Base-by-base conservation (phyloP, 495 filamentous ascomycete species). In the Friedmanniomyces simplex region DNA sequence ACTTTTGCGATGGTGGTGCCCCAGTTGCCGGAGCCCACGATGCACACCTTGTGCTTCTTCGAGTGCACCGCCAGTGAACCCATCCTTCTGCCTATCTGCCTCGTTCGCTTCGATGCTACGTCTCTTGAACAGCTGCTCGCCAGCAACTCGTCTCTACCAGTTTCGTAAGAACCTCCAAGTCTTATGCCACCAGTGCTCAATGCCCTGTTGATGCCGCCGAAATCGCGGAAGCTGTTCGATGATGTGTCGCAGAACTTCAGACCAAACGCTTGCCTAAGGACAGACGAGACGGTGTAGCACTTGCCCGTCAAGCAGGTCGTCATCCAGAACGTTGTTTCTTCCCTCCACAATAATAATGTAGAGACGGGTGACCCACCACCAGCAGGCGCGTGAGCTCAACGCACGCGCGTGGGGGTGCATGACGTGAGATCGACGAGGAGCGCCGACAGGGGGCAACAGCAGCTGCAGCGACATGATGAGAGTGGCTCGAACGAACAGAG, bases 21-120 rank as follows among this genome's bases (percentile, higher is more conserved):
- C 88, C 94, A 99, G 71, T 99, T 99, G 59, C 94, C 94, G 50
- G 89, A 96, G 42, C 94, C 94, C 28, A 99, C 81, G 30, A 99
- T 82, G 21, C 88, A 86, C 62, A 99, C 87, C 77, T 90, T 95
- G 79, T 96, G 94, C 72, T 88, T 93, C 71, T 79, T 64, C 14
- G 39, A 37, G 50, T 64, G 41, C 34, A 51, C 55, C 30, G n/a
- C 55, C 6, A 57, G 34, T 8, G 55, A 57, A 5, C 14, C 18
- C 39, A 43, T 43, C 5, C 39, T 43, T 43, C 39, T 16, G 39
- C 13, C 14, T 5, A 5, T 20, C 14, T n/a, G 39, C 18, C 39
- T 43, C 14, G 39, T 20, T 20, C 39, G 5, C 18, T 20, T 5
- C 39, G 39, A 43, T 43, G 5, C 14, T 43, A 5, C 18, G 14